Base-by-base conservation (phyloP, 352 stramenopile genomes). In the Hyphochytrium catenoides region DNA sequence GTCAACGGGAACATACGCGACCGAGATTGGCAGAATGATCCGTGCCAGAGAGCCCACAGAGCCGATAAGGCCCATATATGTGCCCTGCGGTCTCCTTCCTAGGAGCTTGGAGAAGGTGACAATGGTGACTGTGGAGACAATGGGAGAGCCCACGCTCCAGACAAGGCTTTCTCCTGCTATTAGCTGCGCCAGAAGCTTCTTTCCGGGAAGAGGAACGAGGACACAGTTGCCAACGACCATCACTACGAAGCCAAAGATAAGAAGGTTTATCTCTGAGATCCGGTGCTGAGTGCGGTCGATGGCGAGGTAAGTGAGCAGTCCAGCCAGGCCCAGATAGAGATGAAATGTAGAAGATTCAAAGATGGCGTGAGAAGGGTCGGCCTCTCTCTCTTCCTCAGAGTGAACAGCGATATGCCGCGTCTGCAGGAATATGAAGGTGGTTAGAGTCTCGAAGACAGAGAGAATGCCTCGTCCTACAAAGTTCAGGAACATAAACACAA, bases 401-500 rank as follows among this genome's bases (percentile, higher is more conserved):
- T 52, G 38, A 0, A 62, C 62, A 14, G 71, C 61, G 34, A 57
- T 62, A 12, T 59, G 56, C 19, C 61, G 75, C 19, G 70, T 59
- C 36, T 70, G 41, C 22, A 81, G 44, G 34, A 77, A 77, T 1
- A 81, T 33, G 23, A 64, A 64, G n/a, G 77, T 74, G 44, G 77
- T 81, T 22, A 77, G 61, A 2, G 66, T 79, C 49, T 79, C 66
- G 31, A 79, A 79, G 2, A 79, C 64, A 1, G 66, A 79, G 31
- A 79, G 36, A 21, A 79, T 76, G 17, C 62, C 66, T 14, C 66
- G 62, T 3, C 61, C 62, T 30, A 52, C 66, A 43, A 79, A 73
- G 49, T 79, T 79, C 20, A 79, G 48, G 43, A 71, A 68, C 45
- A 79, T 76, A 43, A 76, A 79, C 7, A 79, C 62, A 14, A 60